Percentiles rank a stretch among this genome's conserved stretches.
phyloP scores from a whole-genome alignment of 2,329 filamentous ascomycete species.

The Colletotrichum higginsianum region DNA sequence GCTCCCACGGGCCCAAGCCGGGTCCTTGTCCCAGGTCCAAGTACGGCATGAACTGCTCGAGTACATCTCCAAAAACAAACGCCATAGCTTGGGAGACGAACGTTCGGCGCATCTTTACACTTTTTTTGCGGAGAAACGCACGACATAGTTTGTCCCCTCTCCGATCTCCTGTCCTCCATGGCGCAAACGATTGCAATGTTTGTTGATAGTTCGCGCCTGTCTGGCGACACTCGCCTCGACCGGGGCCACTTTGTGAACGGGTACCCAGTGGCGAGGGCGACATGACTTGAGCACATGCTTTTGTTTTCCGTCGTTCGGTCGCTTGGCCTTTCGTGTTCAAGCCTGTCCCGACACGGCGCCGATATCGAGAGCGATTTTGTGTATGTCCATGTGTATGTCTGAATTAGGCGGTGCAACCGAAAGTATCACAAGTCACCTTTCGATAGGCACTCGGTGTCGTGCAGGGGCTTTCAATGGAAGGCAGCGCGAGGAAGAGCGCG shows the following conservation, averaged over 20 bases:
- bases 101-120: conserved; percentile 11
- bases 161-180: background rate
- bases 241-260: background rate
- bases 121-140: background rate
- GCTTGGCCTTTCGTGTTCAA: background rate
- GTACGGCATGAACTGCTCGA: conserved; percentile 6
- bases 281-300: background rate
- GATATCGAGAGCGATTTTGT: background rate
- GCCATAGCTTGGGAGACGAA: background rate
- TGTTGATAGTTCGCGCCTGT: background rate
- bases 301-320: background rate
- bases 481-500: background rate
- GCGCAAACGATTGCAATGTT: background rate
- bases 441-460: background rate
- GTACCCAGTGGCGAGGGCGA: background rate
- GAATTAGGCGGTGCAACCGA: background rate
- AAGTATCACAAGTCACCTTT: background rate
- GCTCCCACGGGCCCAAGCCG: no score
- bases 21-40: no score
- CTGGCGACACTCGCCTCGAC: background rate
- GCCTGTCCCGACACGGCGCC: no score
- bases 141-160: background rate
- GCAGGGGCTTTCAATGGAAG: fast-evolving
- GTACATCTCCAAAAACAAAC: background rate
- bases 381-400: no score